These are phyloP conservation scores for Chlamydomonas schloesseri DNA, from an alignment of 139 green algal species.

Conservation along the genomic window DNA sequence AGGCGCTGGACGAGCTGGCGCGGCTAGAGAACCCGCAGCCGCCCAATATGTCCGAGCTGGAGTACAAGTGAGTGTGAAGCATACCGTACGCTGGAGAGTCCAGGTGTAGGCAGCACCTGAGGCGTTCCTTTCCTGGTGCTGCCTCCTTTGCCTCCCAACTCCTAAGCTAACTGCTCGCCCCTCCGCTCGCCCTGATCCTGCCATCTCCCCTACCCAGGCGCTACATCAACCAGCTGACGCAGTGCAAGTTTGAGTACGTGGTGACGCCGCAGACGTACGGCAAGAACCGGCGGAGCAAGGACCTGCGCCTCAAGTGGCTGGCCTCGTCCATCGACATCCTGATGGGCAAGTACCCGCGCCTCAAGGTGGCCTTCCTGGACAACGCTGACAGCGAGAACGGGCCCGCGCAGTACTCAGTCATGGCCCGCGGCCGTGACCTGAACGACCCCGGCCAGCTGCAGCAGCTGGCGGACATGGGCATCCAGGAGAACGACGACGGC, in stretches of 20 bases:
- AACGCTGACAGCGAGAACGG: conserved; percentile 42
- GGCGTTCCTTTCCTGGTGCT: too few relatives aligned
- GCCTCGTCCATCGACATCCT: conserved; percentile 57
- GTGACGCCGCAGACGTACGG: conserved; percentile 59
- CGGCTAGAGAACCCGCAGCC: conserved; percentile 59
- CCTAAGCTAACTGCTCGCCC: too few relatives aligned
- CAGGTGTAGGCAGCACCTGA: too few relatives aligned
- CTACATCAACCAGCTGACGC: conserved; percentile 44
- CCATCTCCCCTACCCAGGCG: not conserved
- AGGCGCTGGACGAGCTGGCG: conserved; percentile 63
- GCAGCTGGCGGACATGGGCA: conserved; percentile 39
- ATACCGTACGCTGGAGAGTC: too few relatives aligned
- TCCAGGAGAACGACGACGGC: conserved; percentile 36
- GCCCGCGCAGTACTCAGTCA: conserved; percentile 52
- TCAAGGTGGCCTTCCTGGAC: conserved; percentile 58
- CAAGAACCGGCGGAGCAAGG: conserved; percentile 52
- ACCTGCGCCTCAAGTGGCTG: conserved; percentile 62
- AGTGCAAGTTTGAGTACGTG: conserved; percentile 63
- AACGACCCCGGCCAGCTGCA: conserved; percentile 44
- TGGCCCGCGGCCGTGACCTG: conserved; percentile 41
- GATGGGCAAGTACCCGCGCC: conserved; percentile 62
- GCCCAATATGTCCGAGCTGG: conserved; percentile 45
- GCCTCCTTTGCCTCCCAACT: too few relatives aligned
- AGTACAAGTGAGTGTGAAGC: conserved; percentile 52
- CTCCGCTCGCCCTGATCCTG: too few relatives aligned